Base-by-base conservation (phyloP, 2,329 filamentous ascomycete species). In the Apiospora pterosperma region DNA sequence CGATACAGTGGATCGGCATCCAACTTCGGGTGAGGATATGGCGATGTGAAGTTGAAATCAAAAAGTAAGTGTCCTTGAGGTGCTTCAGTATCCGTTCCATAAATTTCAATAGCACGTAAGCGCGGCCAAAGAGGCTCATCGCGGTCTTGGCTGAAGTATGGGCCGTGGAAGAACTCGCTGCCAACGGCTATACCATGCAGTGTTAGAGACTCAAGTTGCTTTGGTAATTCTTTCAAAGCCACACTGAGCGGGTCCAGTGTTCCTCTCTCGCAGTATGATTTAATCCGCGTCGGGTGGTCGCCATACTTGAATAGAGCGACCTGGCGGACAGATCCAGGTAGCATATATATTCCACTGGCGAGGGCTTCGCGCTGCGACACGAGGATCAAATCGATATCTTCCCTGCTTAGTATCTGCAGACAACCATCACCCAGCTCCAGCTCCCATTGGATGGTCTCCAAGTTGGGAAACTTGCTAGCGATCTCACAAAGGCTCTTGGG, bases 21-120 rank as follows among this genome's bases (percentile, higher is more conserved):
- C n/a, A n/a, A n/a, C n/a, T 8, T 7, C 12, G 1, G 8, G 14
- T 31, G 1, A 1, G 5, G 6, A 8, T 5, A 16, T 8, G 14
- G 2, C 14, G 2, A 1, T 8, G 12, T 1, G 6, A 7, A 2
- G 14, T 52, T 25, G 16, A 52, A 19, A 14, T 52, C 25, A 7
- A 52, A 19, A 14, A 31, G 3, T 1, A 14, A 1, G 2, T 31
- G 14, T 31, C 44, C 44, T 16, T 52, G 44, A 7, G 44, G 44
- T 11, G 44, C 11, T 31, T 7, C 3, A 8, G 2, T 14, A 2
- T 28, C 7, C 3, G 0, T 3, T 39, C n/a, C n/a, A n/a, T 16
- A 3, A 39, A 31, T 3, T 4, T 1, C 1, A 7, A 52, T 10
- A 4, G 19, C 5, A 10, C 16, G 44, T 25, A 52, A 52, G 16